Evolutionary conservation across 1,284 basidiomycete species (phyloP).

Genomic region (Sporisorium exsertum): DNA sequence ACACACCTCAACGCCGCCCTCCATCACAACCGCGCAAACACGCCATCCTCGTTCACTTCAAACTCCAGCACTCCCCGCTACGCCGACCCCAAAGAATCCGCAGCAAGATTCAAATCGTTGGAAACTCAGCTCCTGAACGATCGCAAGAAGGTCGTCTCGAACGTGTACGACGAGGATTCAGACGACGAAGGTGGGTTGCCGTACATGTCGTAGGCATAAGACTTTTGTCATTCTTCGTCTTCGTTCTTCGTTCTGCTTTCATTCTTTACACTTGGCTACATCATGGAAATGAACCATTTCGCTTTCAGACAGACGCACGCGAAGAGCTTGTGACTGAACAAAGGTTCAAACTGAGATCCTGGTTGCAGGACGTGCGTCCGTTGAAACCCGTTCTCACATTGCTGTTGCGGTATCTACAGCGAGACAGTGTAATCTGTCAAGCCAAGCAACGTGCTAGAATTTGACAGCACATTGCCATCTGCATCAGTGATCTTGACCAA

Average conservation of each 20-base stretch:
- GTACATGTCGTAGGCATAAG: slow-evolving; percentile 40
- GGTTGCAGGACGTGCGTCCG: too few relatives aligned
- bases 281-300: background rate
- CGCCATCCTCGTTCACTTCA: slow-evolving; percentile 16
- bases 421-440: slow-evolving; percentile 33
- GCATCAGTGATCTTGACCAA: slow-evolving; percentile 30
- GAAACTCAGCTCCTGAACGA: slow-evolving; percentile 37
- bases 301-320: background rate
- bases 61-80: slow-evolving; percentile 22
- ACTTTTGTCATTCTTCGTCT: too few relatives aligned
- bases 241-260: too few relatives aligned
- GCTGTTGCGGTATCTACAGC: background rate
- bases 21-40: slow-evolving; percentile 5
- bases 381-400: background rate
- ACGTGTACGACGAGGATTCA: slow-evolving; percentile 12
- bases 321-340: background rate
- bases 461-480: slow-evolving; percentile 6
- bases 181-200: slow-evolving; percentile 38
- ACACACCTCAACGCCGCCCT: slow-evolving; percentile 16
- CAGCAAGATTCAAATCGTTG: slow-evolving; percentile 28
- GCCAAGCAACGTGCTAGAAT: slow-evolving; percentile 16
- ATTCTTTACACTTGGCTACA: background rate
- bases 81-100: slow-evolving; percentile 39
- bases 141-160: slow-evolving; percentile 30
- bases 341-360: background rate